Evolutionary conservation across 2,329 filamentous ascomycete species (phyloP), one percentile per base, ranked within the genome.

Genomic region (Massarina eburnea): DNA sequence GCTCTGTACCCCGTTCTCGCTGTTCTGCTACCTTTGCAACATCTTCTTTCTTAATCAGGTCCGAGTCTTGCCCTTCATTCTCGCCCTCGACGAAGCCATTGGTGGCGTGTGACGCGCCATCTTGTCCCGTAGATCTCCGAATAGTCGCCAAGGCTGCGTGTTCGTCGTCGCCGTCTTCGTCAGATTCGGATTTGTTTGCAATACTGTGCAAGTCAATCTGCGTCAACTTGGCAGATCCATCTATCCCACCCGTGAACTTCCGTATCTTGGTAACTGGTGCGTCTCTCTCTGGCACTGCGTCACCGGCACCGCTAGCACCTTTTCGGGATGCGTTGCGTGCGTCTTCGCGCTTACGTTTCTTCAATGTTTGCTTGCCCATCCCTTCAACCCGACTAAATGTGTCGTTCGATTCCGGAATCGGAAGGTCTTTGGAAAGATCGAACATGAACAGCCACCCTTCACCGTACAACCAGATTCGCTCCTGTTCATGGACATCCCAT

Each of bases 361-460:
- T 10, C 63, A 61, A 47, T 66, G 66, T 49, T 62, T 64, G 54
- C 22, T 50, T 48, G 38, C 51, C 18, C 41, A 39, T 29, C 44
- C 55, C 45, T 46, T 64, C 39, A 41, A 40, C 49, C 45, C 51
- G 43, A 43, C 48, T 50, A 46, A 39, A 41, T 21, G 26, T 33
- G 12, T 48, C 44, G 1, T 46, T 39, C 8, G 50, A 39, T 4
- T 61, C 57, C 6, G 58, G 47, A 17, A 64, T 54, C 1, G 61
- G 51, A 39, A 94, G 79, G 66, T 96, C 86, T 59, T 81, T 80
- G 17, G 81, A 81, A 22, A 95, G 74, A 67, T 97, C 91, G 49
- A 99, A 82, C 91, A 97, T 97, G 73, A 89, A 91, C 19, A 99
- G 71, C 80, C 91, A 97, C 1, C 82, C 85, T 32, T 83, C 81